phyloP scores from a whole-genome alignment of 164 flowering plant species.

The Cinnamomum chago region DNA sequence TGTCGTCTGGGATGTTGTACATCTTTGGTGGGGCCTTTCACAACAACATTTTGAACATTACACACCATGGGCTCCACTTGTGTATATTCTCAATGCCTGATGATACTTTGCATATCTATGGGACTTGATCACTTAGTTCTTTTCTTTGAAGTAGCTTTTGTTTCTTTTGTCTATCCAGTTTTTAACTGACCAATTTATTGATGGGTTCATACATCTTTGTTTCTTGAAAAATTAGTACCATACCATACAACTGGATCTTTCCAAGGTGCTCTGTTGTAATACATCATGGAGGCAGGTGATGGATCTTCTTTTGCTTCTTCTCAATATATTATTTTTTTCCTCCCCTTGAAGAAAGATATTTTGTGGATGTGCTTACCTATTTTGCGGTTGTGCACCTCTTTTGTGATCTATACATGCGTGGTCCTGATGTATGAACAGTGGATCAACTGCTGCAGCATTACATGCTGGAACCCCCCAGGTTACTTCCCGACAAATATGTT shows the following conservation, averaged over 20 bases:
- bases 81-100: background rate
- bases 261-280: conserved; percentile 67
- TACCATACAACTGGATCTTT: conserved; percentile 86
- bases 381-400: background rate
- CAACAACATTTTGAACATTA: background rate
- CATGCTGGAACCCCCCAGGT: conserved; percentile 90
- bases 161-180: background rate
- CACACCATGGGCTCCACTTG: background rate
- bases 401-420: conserved; percentile 3
- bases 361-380: background rate
- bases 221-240: conserved; percentile 35
- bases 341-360: background rate
- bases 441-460: conserved; percentile 91
- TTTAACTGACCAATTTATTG: background rate
- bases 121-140: background rate
- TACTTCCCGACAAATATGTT: background rate
- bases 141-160: background rate
- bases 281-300: conserved; percentile 97
- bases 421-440: conserved; percentile 40
- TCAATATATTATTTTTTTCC: background rate
- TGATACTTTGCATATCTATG: background rate
- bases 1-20: background rate
- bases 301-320: background rate
- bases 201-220: conserved; percentile 11
- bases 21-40: background rate